Evolutionary conservation across 2,329 filamentous ascomycete genomes (phyloP), one percentile per base, ranked within the genome.

Genomic region (Grosmannia clavigera): DNA sequence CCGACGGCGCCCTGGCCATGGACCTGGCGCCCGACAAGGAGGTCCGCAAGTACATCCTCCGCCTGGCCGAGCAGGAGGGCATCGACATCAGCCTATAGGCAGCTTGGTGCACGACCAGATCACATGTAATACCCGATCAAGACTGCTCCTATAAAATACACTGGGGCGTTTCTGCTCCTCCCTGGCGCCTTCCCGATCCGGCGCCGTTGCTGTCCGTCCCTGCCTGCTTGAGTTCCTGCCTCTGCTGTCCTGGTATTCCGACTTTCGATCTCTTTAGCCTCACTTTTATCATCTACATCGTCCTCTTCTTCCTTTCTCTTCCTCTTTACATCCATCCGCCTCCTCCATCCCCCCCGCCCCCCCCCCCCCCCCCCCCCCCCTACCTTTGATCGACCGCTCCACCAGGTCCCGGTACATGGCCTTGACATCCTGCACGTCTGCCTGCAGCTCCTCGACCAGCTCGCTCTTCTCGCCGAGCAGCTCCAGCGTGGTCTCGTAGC

Each of bases 381-480:
- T 48, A 31, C n/a, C n/a, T 31, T 63, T 58, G 33, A 91, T 83
- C 61, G 90, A 92, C 69, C 86, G 84, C 74, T 95, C 89, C 56
- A 95, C 88, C 71, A 99, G 74, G 70, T 97, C 92, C 65, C 90
- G 84, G 76, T 97, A 97, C 81, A 99, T 96, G 69, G 86, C 87
- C 78, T 99, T 99, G 71, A 99, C 80, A 76, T 99, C 94, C 65
- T 85, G 79, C 58, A 99, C 88, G 77, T 97, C 94, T 14, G 88
- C 86, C 71, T 81, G 84, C 65, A 99, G 76, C 77, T 99, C 94
- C 69, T 96, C 91, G 2, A 96, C 92, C 68, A 87, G 77, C 77
- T 99, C 94, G 72, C 90, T 96, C 81, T 96, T 96, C 81, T 99
- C 94, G 1, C 94, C 94, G 60, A 99, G 75, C 84, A 97, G 86